Conservation (phyloP, 352 stramenopile genomes). For the Globisporangium splendens region DNA sequence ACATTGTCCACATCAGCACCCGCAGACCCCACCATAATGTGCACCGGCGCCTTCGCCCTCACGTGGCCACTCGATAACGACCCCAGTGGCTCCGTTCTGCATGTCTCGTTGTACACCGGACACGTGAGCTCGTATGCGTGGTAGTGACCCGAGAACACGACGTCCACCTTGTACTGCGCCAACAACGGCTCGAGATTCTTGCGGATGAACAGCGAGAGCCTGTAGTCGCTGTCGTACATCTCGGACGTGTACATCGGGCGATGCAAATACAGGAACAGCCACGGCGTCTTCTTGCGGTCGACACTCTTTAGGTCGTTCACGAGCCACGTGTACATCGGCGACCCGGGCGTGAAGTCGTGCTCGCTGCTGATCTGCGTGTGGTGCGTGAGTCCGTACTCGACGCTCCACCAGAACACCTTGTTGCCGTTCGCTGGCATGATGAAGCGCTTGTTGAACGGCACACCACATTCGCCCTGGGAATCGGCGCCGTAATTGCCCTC, state of each 20-base stretch:
- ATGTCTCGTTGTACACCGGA: slow-evolving; percentile 67
- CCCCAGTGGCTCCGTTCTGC: slow-evolving; percentile 40
- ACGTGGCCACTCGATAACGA: slow-evolving; percentile 10
- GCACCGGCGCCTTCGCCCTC: slow-evolving; percentile 50
- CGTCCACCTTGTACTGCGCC: slow-evolving; percentile 81
- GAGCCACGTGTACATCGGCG: slow-evolving; percentile 87
- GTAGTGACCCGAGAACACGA: slow-evolving; percentile 90
- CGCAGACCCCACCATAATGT: slow-evolving; percentile 83
- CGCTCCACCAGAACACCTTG: slow-evolving; percentile 85
- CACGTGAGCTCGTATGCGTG: slow-evolving; percentile 92
- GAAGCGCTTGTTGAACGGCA: slow-evolving; percentile 59
- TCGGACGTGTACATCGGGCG: slow-evolving; percentile 78
- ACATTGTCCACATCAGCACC: slow-evolving; percentile 66
- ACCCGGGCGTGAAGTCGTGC: slow-evolving; percentile 83
- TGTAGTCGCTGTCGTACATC: slow-evolving; percentile 30
- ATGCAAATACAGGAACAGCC: slow-evolving; percentile 89
- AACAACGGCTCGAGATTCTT: slow-evolving; percentile 42
- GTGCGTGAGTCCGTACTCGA: slow-evolving; percentile 80
- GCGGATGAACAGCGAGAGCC: slow-evolving; percentile 35
- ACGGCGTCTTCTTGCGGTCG: slow-evolving; percentile 86
- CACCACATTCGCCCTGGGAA: slow-evolving; percentile 56
- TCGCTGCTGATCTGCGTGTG: slow-evolving; percentile 89
- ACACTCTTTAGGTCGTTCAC: slow-evolving; percentile 73
- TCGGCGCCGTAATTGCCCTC: slow-evolving; percentile 66
- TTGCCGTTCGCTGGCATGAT: slow-evolving; percentile 55